These are phyloP conservation scores for Fusarium pseudoanthophilum DNA, from an alignment of 2,329 filamentous ascomycete species.

Conservation along the genomic window DNA sequence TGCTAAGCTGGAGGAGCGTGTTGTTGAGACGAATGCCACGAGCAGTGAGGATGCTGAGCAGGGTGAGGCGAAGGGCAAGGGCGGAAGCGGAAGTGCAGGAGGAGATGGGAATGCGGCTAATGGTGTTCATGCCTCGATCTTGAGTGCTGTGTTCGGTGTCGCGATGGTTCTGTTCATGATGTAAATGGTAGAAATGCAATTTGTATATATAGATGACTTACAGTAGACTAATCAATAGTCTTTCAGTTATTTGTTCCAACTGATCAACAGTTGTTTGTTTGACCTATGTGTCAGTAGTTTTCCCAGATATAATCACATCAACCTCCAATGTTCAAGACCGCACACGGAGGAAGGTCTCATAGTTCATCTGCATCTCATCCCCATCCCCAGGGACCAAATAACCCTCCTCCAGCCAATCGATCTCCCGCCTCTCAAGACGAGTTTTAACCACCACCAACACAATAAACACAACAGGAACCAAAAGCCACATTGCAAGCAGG, in stretches of 20 bases:
- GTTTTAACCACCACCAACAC: slow-evolving; percentile 11
- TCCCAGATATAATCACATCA: background rate
- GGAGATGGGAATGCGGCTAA: slow-evolving; percentile 16
- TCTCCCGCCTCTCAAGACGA: slow-evolving; percentile 18
- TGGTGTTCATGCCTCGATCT: slow-evolving; percentile 9
- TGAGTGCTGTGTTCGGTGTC: slow-evolving; percentile 23
- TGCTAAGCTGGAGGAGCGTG: slow-evolving; percentile 58
- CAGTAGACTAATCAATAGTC: slow-evolving; percentile 2
- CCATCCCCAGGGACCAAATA: slow-evolving; percentile 15
- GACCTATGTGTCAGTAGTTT: background rate
- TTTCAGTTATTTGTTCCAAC: background rate
- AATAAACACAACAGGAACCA: slow-evolving; percentile 27
- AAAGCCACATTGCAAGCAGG: slow-evolving; percentile 33
- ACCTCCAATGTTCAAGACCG: background rate
- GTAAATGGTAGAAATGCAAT: slow-evolving; percentile 26
- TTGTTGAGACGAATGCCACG: slow-evolving; percentile 39
- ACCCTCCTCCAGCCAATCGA: slow-evolving; percentile 27
- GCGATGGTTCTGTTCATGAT: slow-evolving; percentile 29
- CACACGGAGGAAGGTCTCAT: background rate
- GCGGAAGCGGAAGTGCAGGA: slow-evolving; percentile 8
- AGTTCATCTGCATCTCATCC: slow-evolving; percentile 22
- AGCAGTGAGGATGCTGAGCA: slow-evolving; percentile 12
- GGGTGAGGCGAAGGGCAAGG: slow-evolving; percentile 22
- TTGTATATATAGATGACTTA: slow-evolving; percentile 10
- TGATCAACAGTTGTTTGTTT: background rate